A percentile compares a stretch with the other conserved stretches of the same genome.
These are phyloP conservation scores for Aspergillus japonicus DNA, from an alignment of 2,329 filamentous ascomycete genomes.

Conservation along the genomic window DNA sequence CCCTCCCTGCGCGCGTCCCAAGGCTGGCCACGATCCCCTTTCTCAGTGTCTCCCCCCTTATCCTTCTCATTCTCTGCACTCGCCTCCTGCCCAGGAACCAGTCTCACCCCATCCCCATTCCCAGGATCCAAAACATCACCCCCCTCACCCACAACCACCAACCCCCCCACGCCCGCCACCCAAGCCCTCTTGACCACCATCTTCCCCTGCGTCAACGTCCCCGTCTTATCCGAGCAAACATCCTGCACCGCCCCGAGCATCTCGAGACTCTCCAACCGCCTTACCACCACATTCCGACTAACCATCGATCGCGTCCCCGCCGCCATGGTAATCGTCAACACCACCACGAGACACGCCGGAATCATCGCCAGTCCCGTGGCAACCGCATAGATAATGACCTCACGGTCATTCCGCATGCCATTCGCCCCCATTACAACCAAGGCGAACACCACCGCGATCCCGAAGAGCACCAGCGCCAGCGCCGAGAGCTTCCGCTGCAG, in stretches of 20 bases:
- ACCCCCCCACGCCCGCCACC: conserved; percentile 55
- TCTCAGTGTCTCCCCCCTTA: not conserved
- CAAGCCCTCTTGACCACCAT: conserved; percentile 64
- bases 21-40: not conserved
- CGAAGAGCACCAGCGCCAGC: conserved; percentile 66
- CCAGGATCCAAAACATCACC: conserved; percentile 57
- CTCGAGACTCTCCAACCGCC: conserved; percentile 57
- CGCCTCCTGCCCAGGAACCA: conserved; percentile 20
- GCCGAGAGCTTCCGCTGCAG: conserved; percentile 67
- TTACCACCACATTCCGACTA: conserved; percentile 57
- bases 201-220: conserved; percentile 62
- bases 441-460: conserved; percentile 65
- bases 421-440: conserved; percentile 69
- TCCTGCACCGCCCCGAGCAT: conserved; percentile 63
- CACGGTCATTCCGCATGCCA: conserved; percentile 52
- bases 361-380: conserved; percentile 62
- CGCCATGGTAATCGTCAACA: conserved; percentile 67
- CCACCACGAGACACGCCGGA: conserved; percentile 62
- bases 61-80: not conserved
- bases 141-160: conserved; percentile 57
- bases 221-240: conserved; percentile 59
- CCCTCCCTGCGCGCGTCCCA: conserved; percentile 3
- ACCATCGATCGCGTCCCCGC: conserved; percentile 61
- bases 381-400: conserved; percentile 66
- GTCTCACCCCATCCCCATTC: conserved; percentile 48